A percentile compares a stretch with the other conserved stretches of the same genome.
These are phyloP conservation scores for Mallotus repandus DNA, from an alignment of 441 rosid species.

Conservation along the genomic window DNA sequence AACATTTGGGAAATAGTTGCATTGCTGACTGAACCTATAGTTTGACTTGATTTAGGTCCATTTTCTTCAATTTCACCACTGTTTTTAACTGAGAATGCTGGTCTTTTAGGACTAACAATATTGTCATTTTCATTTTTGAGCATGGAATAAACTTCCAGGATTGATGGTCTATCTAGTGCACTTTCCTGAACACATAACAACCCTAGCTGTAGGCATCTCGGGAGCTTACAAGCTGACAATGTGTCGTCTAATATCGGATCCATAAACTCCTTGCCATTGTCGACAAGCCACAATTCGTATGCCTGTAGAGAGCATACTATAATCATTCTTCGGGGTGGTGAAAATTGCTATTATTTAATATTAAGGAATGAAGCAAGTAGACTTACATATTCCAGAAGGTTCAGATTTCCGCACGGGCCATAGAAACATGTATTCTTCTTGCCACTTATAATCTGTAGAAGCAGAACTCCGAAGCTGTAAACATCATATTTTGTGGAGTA, in stretches of 20 bases:
- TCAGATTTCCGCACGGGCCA: conserved; percentile 14
- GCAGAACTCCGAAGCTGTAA: conserved; percentile 34
- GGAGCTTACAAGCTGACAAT: conserved; percentile 14
- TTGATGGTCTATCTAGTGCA: conserved; percentile 26
- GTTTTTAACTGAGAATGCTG: conserved; percentile 27
- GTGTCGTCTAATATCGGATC: conserved; percentile 21
- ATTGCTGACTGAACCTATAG: background rate
- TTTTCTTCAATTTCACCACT: background rate
- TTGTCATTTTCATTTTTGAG: conserved; percentile 17
- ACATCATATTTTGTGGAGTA: conserved; percentile 42
- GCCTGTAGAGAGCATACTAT: conserved; percentile 14
- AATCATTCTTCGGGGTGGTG: too few species aligned
- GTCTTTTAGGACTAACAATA: conserved; percentile 24
- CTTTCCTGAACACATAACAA: conserved; percentile 24
- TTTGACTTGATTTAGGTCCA: background rate
- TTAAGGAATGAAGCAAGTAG: too few species aligned
- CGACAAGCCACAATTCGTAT: conserved; percentile 11
- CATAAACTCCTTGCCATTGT: conserved; percentile 16
- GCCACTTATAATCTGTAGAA: conserved; percentile 31
- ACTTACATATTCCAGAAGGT: conserved; percentile 27
- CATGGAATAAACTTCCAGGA: conserved; percentile 30
- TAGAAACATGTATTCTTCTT: conserved; percentile 18
- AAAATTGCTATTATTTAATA: too few species aligned
- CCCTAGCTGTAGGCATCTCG: conserved; percentile 24
- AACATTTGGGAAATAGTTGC: background rate